phyloP scores from a whole-genome alignment of 805 yeast species.

The Nakazawaea ernobii region DNA sequence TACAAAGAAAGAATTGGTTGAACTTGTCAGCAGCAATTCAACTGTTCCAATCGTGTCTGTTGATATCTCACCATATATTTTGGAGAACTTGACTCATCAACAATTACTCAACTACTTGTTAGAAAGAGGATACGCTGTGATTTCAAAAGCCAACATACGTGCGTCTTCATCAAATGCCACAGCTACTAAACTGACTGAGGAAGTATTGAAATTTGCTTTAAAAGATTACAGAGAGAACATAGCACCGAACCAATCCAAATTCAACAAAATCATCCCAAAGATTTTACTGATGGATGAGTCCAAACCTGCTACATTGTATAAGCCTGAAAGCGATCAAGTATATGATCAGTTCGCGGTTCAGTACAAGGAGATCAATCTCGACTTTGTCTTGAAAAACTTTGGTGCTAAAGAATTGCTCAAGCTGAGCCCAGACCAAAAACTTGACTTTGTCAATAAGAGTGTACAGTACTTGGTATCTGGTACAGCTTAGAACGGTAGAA shows the following conservation, averaged over 20 bases:
- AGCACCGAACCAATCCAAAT: not conserved
- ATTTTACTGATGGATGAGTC: not conserved
- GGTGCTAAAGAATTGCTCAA: not conserved
- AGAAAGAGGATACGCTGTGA: not conserved
- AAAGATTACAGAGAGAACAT: not conserved
- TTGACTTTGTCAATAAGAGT: too few relatives aligned
- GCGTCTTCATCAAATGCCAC: not conserved
- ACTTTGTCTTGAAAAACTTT: not conserved
- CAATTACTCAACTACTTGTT: constrained; percentile 1
- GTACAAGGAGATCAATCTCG: not conserved
- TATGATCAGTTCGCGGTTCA: not conserved
- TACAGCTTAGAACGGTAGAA: too few relatives aligned
- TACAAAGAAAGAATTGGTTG: not conserved
- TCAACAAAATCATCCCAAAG: not conserved
- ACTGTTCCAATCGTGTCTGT: not conserved
- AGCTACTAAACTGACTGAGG: not conserved
- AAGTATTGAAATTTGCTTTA: not conserved
- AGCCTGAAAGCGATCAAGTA: not conserved
- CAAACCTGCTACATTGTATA: not conserved
- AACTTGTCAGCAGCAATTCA: not conserved
- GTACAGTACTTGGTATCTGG: too few relatives aligned
- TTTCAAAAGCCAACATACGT: not conserved
- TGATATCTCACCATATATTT: constrained; percentile 2
- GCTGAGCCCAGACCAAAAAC: too few relatives aligned
- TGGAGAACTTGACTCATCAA: constrained; percentile 5